A percentile compares a stretch with the other conserved stretches of the same genome.
Conservation (phyloP, 176 grass and related monocot species). For the Zoysia japonica region DNA sequence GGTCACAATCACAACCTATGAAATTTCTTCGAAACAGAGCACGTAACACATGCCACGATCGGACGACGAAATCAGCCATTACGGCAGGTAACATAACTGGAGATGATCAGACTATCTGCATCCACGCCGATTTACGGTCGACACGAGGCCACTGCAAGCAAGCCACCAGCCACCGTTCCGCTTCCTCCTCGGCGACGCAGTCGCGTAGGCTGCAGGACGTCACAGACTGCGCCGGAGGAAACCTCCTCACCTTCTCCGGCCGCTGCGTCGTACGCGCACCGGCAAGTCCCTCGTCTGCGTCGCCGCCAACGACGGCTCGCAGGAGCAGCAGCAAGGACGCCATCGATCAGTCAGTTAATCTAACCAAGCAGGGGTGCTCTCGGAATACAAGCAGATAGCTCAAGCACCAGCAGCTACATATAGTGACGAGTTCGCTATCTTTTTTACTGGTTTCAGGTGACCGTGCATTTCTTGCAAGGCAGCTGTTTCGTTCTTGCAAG, state of each 20-base stretch:
- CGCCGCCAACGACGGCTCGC: slow-evolving; percentile 37
- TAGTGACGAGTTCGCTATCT: slow-evolving; percentile 17
- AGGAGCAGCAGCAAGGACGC: slow-evolving; percentile 70
- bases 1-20: neutral
- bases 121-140: slow-evolving; percentile 42
- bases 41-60: neutral
- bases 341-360: slow-evolving; percentile 32
- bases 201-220: neutral
- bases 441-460: slow-evolving; percentile 42
- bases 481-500: slow-evolving; percentile 36
- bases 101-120: slow-evolving; percentile 42
- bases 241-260: neutral
- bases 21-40: neutral
- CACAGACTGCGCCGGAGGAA: neutral
- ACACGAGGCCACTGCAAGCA: slow-evolving; percentile 48
- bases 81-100: neutral
- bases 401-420: slow-evolving; percentile 32
- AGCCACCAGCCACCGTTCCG: slow-evolving; percentile 47
- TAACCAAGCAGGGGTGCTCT: no score
- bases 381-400: neutral
- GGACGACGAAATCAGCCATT: neutral
- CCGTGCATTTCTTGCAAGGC: slow-evolving; percentile 46
- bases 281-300: neutral
- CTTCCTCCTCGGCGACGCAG: slow-evolving; percentile 19
- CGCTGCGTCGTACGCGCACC: neutral